Conservation (phyloP, 192 early-diverging fungal genomes). For the Coemansia sp. region DNA sequence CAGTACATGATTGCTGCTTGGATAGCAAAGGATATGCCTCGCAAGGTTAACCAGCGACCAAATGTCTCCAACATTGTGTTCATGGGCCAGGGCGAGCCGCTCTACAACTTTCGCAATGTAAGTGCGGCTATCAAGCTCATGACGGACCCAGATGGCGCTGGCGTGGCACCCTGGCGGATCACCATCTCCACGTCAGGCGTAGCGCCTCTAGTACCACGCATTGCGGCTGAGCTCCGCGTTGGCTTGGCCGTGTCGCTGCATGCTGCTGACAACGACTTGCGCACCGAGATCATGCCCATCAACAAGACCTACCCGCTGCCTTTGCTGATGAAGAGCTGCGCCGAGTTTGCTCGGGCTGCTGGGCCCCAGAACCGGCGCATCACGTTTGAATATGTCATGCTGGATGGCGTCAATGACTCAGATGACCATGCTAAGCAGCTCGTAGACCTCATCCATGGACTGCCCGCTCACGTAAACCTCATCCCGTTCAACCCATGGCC, state of each 20-base stretch:
- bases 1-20: slow-evolving; percentile 68
- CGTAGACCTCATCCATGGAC: slow-evolving; percentile 58
- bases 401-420: slow-evolving; percentile 80
- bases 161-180: slow-evolving; percentile 70
- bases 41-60: slow-evolving; percentile 38
- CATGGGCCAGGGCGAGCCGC: slow-evolving; percentile 92
- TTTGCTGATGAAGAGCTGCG: slow-evolving; percentile 68
- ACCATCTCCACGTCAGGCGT: slow-evolving; percentile 84
- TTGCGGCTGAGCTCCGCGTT: slow-evolving; percentile 68
- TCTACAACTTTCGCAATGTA: slow-evolving; percentile 77
- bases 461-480: slow-evolving; percentile 75
- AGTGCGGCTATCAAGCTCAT: slow-evolving; percentile 59
- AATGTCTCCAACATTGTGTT: slow-evolving; percentile 80
- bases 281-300: slow-evolving; percentile 79
- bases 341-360: slow-evolving; percentile 58
- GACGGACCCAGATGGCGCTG: slow-evolving; percentile 59
- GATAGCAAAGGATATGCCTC: slow-evolving; percentile 62
- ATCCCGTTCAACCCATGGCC: slow-evolving; percentile 90
- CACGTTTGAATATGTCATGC: slow-evolving; percentile 92
- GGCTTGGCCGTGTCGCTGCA: slow-evolving; percentile 82
- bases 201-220: slow-evolving; percentile 73
- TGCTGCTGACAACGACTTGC: slow-evolving; percentile 72
- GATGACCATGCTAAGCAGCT: slow-evolving; percentile 66
- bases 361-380: slow-evolving; percentile 63
- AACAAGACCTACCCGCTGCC: slow-evolving; percentile 80